Percentiles rank a stretch among this genome's conserved stretches.
phyloP scores from a whole-genome alignment of 257 asterid species.

The Coffea eugenioides region DNA sequence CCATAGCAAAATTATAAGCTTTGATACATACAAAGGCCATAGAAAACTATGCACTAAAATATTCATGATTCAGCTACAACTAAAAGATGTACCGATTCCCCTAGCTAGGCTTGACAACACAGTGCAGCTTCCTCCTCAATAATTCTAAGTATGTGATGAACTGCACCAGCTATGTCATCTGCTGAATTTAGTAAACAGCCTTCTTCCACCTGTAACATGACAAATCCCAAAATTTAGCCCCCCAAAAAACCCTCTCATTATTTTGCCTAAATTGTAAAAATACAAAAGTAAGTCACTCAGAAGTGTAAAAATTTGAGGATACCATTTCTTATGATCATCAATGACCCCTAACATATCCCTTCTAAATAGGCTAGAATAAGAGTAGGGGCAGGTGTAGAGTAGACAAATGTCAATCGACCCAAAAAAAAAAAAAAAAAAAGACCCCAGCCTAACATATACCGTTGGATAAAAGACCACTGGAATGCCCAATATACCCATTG shows the following conservation, averaged over 20 bases:
- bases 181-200: conserved; percentile 90
- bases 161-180: conserved; percentile 86
- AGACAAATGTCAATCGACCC: too few species aligned
- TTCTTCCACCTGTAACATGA: conserved; percentile 75
- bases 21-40: conserved; percentile 16
- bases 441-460: neutral
- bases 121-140: conserved; percentile 78
- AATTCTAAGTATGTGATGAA: conserved; percentile 89
- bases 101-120: conserved; percentile 53
- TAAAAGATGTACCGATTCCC: conserved; percentile 4
- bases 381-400: too few species aligned
- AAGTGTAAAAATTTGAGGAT: conserved; percentile 1
- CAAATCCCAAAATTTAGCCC: conserved; percentile 1
- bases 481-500: conserved; percentile 30
- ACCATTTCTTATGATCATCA: neutral
- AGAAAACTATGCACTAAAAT: conserved; percentile 19
- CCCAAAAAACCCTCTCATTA: conserved; percentile 15
- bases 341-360: conserved; percentile 8
- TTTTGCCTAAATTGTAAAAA: neutral
- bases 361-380: too few species aligned
- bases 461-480: neutral
- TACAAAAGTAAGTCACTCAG: neutral
- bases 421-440: too few species aligned
- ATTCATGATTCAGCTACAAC: neutral
- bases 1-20: conserved; percentile 18